Evolutionary conservation across 177 flowering plant genomes (phyloP), one percentile per base, ranked within the genome.

Genomic region (Vitis hybrid): DNA sequence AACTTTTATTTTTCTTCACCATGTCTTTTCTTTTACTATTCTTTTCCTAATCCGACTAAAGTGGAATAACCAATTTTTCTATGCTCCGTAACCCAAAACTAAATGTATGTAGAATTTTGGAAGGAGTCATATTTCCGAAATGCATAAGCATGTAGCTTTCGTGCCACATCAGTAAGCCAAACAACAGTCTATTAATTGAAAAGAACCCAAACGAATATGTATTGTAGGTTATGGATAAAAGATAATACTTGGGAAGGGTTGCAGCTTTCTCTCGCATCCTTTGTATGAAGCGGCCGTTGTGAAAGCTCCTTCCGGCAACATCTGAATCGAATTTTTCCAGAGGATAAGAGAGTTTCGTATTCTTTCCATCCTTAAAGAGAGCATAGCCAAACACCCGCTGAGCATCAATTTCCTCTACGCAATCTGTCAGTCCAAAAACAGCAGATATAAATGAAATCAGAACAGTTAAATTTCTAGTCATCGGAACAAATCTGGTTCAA

Each of bases 221-320:
- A 60, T 7, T 49, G 6, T 49, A 11, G 12, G 32, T 14, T 54
- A 21, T 6, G 67, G 18, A 56, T 18, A 14, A 52, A 64, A 56
- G 15, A 48, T 19, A 40, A 15, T 79, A 83, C 86, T 81, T 83
- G 27, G 84, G 75, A 68, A 83, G 81, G 19, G 75, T 52, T 55
- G 73, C 78, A 58, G 86, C 81, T 65, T 81, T 83, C 71, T 81
- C 80, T 51, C 86, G 69, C 86, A 83, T 76, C 73, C 84, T 76
- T 67, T 83, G 86, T 21, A 83, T 81, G 66, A 83, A 83, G 15
- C 86, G 84, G 1, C 86, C 86, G 70, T 83, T 83, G 72, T 83
- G 86, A 60, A 83, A 83, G 62, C 86, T 81, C 72, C 86, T 81
- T 7, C 86, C 86, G 15, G 86, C 72, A 8, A 83, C 78, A 73